A percentile compares a stretch with the other conserved stretches of the same genome.
Conservation (phyloP, 345 rosid species). For the Dimocarpus longan region DNA sequence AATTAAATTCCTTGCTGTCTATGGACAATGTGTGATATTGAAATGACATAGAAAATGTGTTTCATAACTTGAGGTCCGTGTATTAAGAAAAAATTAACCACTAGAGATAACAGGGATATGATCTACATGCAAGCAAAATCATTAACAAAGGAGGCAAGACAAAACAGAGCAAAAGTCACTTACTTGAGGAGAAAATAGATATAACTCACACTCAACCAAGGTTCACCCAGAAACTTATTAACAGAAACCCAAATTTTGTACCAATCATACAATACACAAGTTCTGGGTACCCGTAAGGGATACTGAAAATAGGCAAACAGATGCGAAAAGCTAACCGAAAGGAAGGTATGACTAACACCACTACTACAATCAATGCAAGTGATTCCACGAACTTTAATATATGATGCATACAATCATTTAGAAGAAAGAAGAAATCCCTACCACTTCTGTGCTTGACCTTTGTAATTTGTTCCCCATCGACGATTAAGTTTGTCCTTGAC, state of each 20-base stretch:
- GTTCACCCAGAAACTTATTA: not conserved
- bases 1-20: not conserved
- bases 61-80: slow-evolving; percentile 6
- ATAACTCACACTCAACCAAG: not conserved
- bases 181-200: not conserved
- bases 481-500: slow-evolving; percentile 51
- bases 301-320: not conserved
- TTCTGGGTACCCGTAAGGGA: not conserved
- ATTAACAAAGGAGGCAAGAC: not conserved
- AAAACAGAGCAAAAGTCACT: not conserved
- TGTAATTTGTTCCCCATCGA: slow-evolving; percentile 66
- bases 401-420: slow-evolving; percentile 1
- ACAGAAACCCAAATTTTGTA: not conserved
- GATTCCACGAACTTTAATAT: not conserved
- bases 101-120: not conserved
- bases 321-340: not conserved
- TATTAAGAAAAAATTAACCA: not conserved
- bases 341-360: not conserved
- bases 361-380: not conserved
- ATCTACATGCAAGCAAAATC: not conserved
- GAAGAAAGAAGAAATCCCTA: slow-evolving; percentile 23
- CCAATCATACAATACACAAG: not conserved
- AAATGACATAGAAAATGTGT: not conserved
- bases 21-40: not conserved
- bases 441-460: slow-evolving; percentile 91